Evolutionary conservation across 2,329 filamentous ascomycete species (phyloP).

Genomic region (Aureobasidium sp.): DNA sequence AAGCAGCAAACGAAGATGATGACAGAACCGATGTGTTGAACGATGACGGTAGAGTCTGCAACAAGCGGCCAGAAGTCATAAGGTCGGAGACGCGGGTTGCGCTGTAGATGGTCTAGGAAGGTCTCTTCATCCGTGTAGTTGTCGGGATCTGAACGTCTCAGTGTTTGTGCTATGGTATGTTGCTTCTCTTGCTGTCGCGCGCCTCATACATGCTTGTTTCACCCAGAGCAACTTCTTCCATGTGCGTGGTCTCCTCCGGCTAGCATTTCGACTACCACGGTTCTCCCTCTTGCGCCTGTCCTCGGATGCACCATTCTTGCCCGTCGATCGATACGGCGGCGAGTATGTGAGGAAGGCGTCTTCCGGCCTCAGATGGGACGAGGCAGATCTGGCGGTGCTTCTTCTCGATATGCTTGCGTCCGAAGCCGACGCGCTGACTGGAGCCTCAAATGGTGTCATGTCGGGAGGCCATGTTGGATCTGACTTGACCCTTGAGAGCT

Average conservation of each 20-base stretch:
- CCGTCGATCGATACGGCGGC: constrained; percentile 41
- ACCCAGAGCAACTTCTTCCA: constrained; percentile 99
- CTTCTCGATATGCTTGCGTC: constrained; percentile 8
- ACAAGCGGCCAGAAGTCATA: constrained; percentile 99
- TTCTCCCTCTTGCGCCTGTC: constrained; percentile 43
- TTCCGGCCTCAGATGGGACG: constrained; percentile 64
- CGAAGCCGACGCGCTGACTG: constrained; percentile 10
- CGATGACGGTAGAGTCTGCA: constrained; percentile 89
- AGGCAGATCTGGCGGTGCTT: not conserved
- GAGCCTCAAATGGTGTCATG: constrained; percentile 15
- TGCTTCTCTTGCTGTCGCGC: not conserved
- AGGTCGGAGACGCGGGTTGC: constrained; percentile 85
- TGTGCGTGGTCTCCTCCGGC: constrained; percentile 57
- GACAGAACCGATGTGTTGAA: constrained; percentile 93
- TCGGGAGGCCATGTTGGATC: not conserved
- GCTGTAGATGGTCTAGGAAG: constrained; percentile 90
- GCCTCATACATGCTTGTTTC: constrained; percentile 74
- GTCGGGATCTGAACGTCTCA: constrained; percentile 64
- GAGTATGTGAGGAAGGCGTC: constrained; percentile 67
- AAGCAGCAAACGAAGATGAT: constrained; percentile 94
- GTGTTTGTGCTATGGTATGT: not conserved
- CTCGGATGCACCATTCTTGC: constrained; percentile 22
- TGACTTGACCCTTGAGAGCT: not conserved
- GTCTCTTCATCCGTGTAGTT: constrained; percentile 98
- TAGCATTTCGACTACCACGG: constrained; percentile 54